These are phyloP conservation scores for Apiotrichum sp. DNA, from an alignment of 1,284 basidiomycete genomes.

Conservation along the genomic window DNA sequence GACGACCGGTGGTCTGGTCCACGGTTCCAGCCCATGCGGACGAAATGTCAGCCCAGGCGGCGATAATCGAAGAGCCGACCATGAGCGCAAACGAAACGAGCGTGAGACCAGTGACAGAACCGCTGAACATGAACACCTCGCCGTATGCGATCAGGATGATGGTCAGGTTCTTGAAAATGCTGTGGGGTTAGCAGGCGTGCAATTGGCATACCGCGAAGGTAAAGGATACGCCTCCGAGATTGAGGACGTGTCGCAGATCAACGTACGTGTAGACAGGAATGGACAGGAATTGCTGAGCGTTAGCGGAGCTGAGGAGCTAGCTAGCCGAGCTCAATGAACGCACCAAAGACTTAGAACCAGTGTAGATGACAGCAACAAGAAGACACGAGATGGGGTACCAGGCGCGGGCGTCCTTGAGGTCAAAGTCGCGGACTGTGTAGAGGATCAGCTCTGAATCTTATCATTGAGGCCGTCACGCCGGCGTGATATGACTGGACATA, in stretches of 20 bases:
- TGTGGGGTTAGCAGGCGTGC: conserved; percentile 1
- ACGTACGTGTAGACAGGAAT: conserved; percentile 79
- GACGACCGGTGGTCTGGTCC: conserved; percentile 40
- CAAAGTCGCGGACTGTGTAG: conserved; percentile 65
- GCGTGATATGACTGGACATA: too few species aligned
- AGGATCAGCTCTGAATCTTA: too few species aligned
- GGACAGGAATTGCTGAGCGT: conserved; percentile 73
- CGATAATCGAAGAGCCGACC: conserved; percentile 92
- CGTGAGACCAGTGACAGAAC: conserved; percentile 78
- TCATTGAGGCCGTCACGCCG: too few species aligned
- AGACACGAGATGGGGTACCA: conserved; percentile 95
- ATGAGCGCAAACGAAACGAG: conserved; percentile 88
- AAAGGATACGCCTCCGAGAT: too few species aligned
- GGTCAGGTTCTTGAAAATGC: conserved; percentile 97
- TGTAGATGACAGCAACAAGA: conserved; percentile 94
- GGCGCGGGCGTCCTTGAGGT: conserved; percentile 73
- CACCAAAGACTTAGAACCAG: conserved; percentile 93
- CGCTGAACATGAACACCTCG: conserved; percentile 95
- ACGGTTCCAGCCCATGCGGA: conserved; percentile 82
- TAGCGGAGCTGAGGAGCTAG: neutral
- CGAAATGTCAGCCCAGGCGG: conserved; percentile 76
- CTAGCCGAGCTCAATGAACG: conserved; percentile 13
- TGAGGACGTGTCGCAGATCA: too few species aligned
- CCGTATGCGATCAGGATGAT: conserved; percentile 99
- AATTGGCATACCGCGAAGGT: too few species aligned